Evolutionary conservation across 345 rosid genomes (phyloP), one percentile per base, ranked within the genome.

Genomic region (Populus ilicifolia): DNA sequence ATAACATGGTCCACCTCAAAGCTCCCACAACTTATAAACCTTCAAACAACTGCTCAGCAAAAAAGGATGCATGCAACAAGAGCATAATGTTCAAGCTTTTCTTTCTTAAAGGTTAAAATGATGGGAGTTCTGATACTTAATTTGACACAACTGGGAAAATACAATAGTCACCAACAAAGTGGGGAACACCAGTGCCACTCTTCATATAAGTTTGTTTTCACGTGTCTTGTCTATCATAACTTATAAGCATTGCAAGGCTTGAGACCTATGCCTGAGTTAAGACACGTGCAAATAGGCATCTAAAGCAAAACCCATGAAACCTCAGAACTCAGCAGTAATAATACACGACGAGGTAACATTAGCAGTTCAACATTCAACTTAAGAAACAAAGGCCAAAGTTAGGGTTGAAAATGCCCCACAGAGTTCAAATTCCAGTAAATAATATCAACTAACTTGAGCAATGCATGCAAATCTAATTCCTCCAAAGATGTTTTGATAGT

Each of bases 1-100:
- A 5, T 69, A 65, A 30, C 43, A 71, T 11, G 29, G 43, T 46
- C 44, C 44, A 41, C 50, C 38, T 56, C 5, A 23, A 73, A 70
- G 74, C 46, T 70, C 18, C 44, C 74, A 77, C 33, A 27, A 64
- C 20, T 36, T 21, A 56, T 38, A 75, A 44, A 41, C 56, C 39
- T 43, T 63, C 46, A 70, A 23, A 38, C 50, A 56, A 63, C 67
- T 10, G 33, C 35, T 11, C 59, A 52, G 23, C 23, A 0, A 5
- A 20, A 52, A 27, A 63, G 35, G 67, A 14, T 9, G 66, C 66
- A 13, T 11, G 33, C 30, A 62, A 62, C 30, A 44, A 62, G 25
- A 68, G 29, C 44, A 66, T 12, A 5, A 48, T 48, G 54, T 1
- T 48, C 54, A 17, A 48, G 8, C 54, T 48, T 48, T 17, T 48